These are phyloP conservation scores for Gastrodia elata DNA, from an alignment of 106 monocot genomes.

Conservation along the genomic window DNA sequence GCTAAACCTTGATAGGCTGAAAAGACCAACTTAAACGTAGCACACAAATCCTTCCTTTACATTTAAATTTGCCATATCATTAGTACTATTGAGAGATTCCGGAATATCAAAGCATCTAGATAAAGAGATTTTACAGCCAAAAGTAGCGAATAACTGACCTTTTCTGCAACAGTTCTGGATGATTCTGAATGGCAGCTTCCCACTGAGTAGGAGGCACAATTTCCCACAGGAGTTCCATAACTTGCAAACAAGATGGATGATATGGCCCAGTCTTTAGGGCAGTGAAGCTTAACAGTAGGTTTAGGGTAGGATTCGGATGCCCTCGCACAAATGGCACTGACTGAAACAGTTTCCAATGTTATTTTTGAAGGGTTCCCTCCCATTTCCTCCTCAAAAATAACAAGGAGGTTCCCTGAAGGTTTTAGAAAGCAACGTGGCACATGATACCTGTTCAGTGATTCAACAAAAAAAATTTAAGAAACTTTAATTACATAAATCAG, in stretches of 20 bases:
- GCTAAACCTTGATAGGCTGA: background rate
- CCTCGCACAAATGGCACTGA: slow-evolving; percentile 20
- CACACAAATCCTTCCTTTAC: background rate
- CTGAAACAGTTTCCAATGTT: slow-evolving; percentile 47
- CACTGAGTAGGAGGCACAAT: slow-evolving; percentile 23
- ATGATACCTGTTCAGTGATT: slow-evolving; percentile 51
- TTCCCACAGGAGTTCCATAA: slow-evolving; percentile 49
- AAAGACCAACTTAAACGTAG: background rate
- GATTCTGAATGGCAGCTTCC: slow-evolving; percentile 45
- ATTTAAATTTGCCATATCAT: too few relatives aligned
- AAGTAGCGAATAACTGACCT: slow-evolving; percentile 25
- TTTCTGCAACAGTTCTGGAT: slow-evolving; percentile 30
- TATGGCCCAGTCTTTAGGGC: slow-evolving; percentile 32
- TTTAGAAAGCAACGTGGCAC: slow-evolving; percentile 60
- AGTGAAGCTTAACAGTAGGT: slow-evolving; percentile 29
- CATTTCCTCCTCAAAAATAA: slow-evolving; percentile 90
- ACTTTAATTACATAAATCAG: too few relatives aligned
- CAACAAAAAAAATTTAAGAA: background rate
- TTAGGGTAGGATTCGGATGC: slow-evolving; percentile 20
- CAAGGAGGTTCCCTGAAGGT: slow-evolving; percentile 51
- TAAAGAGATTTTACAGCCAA: background rate
- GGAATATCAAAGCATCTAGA: background rate
- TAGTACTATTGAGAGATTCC: background rate
- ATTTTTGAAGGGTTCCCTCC: slow-evolving; percentile 59
- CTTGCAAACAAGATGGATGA: slow-evolving; percentile 63